Percentiles rank a stretch among this genome's conserved stretches.
Conservation (phyloP, 192 early-diverging fungal species). For the Geranomyces michiganensis region DNA sequence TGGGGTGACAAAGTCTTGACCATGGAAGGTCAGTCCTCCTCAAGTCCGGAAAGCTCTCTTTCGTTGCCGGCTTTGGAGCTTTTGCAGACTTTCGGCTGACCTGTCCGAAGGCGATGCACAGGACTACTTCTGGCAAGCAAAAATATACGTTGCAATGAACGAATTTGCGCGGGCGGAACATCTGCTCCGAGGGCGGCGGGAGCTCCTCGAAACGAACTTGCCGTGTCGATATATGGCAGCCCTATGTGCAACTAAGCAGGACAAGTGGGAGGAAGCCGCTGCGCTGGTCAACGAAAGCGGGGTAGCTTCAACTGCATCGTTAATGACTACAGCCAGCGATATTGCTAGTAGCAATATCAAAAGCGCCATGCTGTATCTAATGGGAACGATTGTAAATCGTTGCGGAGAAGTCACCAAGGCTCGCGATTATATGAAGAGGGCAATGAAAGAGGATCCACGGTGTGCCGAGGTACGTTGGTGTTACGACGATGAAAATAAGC, state of each 20-base stretch:
- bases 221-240: slow-evolving; percentile 27
- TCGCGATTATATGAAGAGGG: slow-evolving; percentile 63
- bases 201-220: slow-evolving; percentile 15
- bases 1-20: slow-evolving; percentile 31
- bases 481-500: too few species aligned
- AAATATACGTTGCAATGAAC: slow-evolving; percentile 20
- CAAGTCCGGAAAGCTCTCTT: not conserved
- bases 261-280: slow-evolving; percentile 20
- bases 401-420: slow-evolving; percentile 55
- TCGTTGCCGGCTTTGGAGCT: not conserved
- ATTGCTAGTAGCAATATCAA: too few species aligned
- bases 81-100: not conserved
- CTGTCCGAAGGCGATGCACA: not conserved
- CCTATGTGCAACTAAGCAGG: slow-evolving; percentile 16
- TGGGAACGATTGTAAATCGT: slow-evolving; percentile 58
- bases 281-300: too few species aligned
- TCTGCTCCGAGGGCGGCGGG: not conserved
- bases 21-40: slow-evolving; percentile 15
- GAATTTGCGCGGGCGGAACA: slow-evolving; percentile 20
- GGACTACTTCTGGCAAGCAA: slow-evolving; percentile 28
- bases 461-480: slow-evolving; percentile 66
- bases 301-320: too few species aligned
- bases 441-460: slow-evolving; percentile 63
- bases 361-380: slow-evolving; percentile 65
- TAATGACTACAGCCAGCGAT: too few species aligned